phyloP scores from a whole-genome alignment of 2,329 filamentous ascomycete genomes.

The Aschersonia sp. region DNA sequence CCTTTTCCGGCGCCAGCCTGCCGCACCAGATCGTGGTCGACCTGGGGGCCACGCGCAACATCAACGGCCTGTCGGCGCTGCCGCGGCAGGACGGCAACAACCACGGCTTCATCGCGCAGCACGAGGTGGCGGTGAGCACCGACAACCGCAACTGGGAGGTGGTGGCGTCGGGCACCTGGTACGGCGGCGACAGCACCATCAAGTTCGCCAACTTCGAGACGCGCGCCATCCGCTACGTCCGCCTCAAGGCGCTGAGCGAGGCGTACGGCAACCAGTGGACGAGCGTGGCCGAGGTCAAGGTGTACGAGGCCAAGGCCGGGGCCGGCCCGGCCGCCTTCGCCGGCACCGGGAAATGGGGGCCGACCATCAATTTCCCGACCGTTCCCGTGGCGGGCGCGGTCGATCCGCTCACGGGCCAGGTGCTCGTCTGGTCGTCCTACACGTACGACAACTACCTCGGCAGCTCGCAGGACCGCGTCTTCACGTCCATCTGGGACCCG shows the following conservation, averaged over 20 bases:
- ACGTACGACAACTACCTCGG: slow-evolving; percentile 6
- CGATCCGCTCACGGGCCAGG: slow-evolving; percentile 1
- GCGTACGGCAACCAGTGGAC: slow-evolving; percentile 14
- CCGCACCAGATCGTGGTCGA: slow-evolving; percentile 18
- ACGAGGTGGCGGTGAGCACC: slow-evolving; percentile 14
- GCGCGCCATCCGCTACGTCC: slow-evolving; percentile 13
- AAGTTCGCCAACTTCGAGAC: slow-evolving; percentile 19
- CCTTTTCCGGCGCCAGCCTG: slow-evolving; percentile 3
- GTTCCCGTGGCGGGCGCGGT: slow-evolving; percentile 13
- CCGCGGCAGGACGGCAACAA: slow-evolving; percentile 12
- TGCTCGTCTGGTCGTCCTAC: slow-evolving; percentile 5
- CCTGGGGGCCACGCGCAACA: slow-evolving; percentile 9
- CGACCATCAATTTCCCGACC: slow-evolving; percentile 20
- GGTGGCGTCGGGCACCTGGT: slow-evolving; percentile 15
- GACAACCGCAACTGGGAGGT: slow-evolving; percentile 13
- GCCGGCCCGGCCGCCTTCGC: slow-evolving; percentile 9
- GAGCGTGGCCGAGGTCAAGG: slow-evolving; percentile 17
- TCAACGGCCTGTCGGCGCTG: slow-evolving; percentile 15
- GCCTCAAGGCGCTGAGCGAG: slow-evolving; percentile 14
- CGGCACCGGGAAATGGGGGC: slow-evolving; percentile 16
- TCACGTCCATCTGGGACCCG: slow-evolving; percentile 8
- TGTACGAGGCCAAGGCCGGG: slow-evolving; percentile 13
- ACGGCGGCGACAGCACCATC: slow-evolving; percentile 10
- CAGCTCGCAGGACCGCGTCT: slow-evolving; percentile 4
- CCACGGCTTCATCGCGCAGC: slow-evolving; percentile 12